Conservation (phyloP, 208 protist genomes). For the Sergeia podlipaevii region DNA sequence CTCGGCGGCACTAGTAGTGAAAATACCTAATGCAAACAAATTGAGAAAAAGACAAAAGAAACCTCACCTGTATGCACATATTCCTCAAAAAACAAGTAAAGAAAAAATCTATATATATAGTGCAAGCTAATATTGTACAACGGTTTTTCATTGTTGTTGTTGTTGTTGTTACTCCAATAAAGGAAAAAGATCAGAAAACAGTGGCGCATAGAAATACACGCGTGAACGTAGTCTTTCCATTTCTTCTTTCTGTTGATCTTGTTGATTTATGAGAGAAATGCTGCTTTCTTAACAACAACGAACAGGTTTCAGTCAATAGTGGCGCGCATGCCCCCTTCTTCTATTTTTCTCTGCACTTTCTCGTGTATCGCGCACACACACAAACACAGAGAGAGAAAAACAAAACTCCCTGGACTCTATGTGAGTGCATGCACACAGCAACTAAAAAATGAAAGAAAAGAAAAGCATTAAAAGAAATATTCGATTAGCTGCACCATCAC, state of each 20-base stretch:
- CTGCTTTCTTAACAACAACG: no score
- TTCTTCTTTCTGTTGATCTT: slow-evolving; percentile 2
- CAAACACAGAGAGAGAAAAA: slow-evolving; percentile 5
- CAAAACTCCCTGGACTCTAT: no score
- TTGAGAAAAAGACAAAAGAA: slow-evolving; percentile 5
- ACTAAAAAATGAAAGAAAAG: neutral
- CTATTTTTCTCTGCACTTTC: neutral
- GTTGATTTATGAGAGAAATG: neutral
- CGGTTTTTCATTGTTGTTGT: neutral
- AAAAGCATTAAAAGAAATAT: slow-evolving; percentile 1
- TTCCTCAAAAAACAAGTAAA: slow-evolving; percentile 9
- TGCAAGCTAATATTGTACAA: slow-evolving; percentile 5
- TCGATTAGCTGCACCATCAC: neutral
- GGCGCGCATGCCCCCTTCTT: no score
- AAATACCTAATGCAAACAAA: neutral
- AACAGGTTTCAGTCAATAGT: no score
- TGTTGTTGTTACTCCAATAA: neutral
- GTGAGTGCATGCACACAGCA: no score
- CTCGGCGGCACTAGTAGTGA: neutral
- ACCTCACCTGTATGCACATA: neutral
- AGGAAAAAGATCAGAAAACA: slow-evolving; percentile 2
- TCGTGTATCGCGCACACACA: neutral
- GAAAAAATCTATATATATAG: slow-evolving; percentile 3
- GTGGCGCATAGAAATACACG: neutral
- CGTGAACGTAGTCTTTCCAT: neutral